Percentiles rank a stretch among this genome's conserved stretches.
Conservation (phyloP, 2,329 filamentous ascomycete species). For the Chaetoscypha palmicola region DNA sequence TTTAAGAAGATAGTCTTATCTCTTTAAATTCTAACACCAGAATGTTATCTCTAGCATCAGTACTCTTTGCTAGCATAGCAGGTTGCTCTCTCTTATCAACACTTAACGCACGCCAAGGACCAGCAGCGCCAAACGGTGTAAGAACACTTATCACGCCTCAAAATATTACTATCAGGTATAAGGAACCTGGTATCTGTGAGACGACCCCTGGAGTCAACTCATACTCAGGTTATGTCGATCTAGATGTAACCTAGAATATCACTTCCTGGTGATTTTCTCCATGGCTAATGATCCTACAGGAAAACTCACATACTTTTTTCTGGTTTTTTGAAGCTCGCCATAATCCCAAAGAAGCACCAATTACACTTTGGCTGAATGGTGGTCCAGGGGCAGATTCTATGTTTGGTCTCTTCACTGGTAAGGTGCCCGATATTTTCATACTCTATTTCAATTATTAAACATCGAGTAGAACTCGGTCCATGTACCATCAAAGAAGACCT, state of each 20-base stretch:
- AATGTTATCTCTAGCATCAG: too few relatives aligned
- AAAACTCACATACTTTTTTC: conserved; percentile 39
- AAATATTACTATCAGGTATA: conserved; percentile 37
- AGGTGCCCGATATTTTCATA: background rate
- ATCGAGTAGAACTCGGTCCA: conserved; percentile 33
- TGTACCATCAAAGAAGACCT: conserved; percentile 33
- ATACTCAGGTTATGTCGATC: conserved; percentile 26
- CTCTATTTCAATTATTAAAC: background rate
- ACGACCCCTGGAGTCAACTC: conserved; percentile 26
- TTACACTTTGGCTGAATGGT: conserved; percentile 48
- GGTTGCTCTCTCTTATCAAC: conserved; percentile 14
- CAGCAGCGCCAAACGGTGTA: conserved; percentile 33
- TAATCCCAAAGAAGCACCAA: conserved; percentile 38
- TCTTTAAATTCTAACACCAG: too few relatives aligned
- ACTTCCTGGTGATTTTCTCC: background rate
- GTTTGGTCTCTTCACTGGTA: conserved; percentile 44
- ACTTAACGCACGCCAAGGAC: conserved; percentile 31
- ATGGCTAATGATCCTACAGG: conserved; percentile 24
- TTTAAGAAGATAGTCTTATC: too few relatives aligned
- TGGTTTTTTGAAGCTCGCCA: conserved; percentile 47
- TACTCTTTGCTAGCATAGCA: conserved; percentile 3
- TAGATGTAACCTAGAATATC: conserved; percentile 13
- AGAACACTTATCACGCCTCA: conserved; percentile 35
- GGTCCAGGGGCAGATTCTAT: conserved; percentile 46
- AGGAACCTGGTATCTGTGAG: conserved; percentile 37